These are phyloP conservation scores for Eucalyptus marginata DNA, from an alignment of 345 rosid genomes.

Conservation along the genomic window DNA sequence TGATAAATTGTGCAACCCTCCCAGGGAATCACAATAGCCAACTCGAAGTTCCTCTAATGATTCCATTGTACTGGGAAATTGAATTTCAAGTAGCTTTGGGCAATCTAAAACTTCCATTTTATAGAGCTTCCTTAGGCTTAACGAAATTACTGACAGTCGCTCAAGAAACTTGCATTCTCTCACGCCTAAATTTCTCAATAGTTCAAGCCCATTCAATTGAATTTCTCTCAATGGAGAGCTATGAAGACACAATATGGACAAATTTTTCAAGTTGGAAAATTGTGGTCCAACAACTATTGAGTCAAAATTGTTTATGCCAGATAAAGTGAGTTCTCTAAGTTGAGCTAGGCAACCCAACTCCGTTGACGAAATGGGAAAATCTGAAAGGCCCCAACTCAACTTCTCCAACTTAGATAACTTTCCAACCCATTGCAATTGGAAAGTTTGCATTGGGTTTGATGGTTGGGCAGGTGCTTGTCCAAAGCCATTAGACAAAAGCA, in stretches of 20 bases:
- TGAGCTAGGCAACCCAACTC: not conserved
- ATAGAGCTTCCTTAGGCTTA: not conserved
- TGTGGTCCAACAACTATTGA: not conserved
- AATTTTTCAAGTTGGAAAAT: not conserved
- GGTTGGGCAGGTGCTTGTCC: not conserved
- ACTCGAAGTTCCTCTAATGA: not conserved
- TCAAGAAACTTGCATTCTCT: rapidly evolving
- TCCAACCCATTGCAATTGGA: not conserved
- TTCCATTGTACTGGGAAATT: not conserved
- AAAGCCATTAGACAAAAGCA: rapidly evolving
- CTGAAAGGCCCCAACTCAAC: rapidly evolving
- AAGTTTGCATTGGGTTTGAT: not conserved
- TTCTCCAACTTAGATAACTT: not conserved
- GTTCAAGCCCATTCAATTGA: not conserved
- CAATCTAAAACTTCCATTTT: not conserved
- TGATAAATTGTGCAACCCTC: rapidly evolving
- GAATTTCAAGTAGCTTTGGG: not conserved
- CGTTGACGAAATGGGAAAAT: rapidly evolving
- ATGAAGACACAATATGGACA: not conserved
- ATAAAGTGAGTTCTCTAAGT: not conserved
- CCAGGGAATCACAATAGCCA: not conserved
- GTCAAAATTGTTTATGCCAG: not conserved
- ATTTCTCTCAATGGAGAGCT: not conserved
- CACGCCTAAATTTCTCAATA: not conserved
- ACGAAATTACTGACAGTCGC: not conserved